Percentiles rank a stretch among this genome's conserved stretches.
Conservation (phyloP, 2,329 filamentous ascomycete genomes). For the Trichoderma semiorbis region DNA sequence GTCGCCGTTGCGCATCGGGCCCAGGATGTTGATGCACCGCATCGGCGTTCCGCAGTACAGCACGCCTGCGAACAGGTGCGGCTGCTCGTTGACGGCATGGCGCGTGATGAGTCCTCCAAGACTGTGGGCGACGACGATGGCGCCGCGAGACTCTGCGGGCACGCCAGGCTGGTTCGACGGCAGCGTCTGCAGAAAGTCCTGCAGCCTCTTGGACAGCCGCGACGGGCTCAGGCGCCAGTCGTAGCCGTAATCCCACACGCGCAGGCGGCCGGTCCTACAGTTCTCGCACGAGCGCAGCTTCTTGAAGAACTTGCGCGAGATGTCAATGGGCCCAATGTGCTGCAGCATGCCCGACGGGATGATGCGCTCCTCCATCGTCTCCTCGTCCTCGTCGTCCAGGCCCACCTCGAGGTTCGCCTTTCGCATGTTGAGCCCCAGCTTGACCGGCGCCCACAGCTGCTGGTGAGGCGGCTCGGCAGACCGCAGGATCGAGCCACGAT, state of each 20-base stretch:
- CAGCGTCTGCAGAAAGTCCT: slow-evolving; percentile 67
- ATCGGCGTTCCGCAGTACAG: slow-evolving; percentile 83
- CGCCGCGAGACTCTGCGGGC: slow-evolving; percentile 58
- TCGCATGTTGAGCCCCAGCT: slow-evolving; percentile 84
- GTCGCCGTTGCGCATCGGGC: slow-evolving; percentile 87
- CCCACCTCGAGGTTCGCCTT: slow-evolving; percentile 91
- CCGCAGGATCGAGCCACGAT: slow-evolving; percentile 83
- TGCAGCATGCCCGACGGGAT: slow-evolving; percentile 85
- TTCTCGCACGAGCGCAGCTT: slow-evolving; percentile 73
- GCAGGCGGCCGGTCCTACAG: slow-evolving; percentile 63
- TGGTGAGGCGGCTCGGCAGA: slow-evolving; percentile 77
- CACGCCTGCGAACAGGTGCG: slow-evolving; percentile 81
- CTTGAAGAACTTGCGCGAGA: slow-evolving; percentile 77
- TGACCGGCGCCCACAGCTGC: slow-evolving; percentile 93
- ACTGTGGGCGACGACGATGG: slow-evolving; percentile 79
- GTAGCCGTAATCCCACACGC: slow-evolving; percentile 88
- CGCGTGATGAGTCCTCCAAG: slow-evolving; percentile 84
- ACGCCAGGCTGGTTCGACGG: slow-evolving; percentile 66
- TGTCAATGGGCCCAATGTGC: slow-evolving; percentile 87
- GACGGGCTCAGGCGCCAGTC: slow-evolving; percentile 89
- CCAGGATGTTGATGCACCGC: slow-evolving; percentile 85
- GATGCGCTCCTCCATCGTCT: slow-evolving; percentile 77
- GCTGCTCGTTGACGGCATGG: slow-evolving; percentile 80
- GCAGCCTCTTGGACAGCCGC: slow-evolving; percentile 67
- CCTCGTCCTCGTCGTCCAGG: slow-evolving; percentile 75